Evolutionary conservation across 1,284 basidiomycete genomes (phyloP).

Genomic region (Xerocomus amazonicus): DNA sequence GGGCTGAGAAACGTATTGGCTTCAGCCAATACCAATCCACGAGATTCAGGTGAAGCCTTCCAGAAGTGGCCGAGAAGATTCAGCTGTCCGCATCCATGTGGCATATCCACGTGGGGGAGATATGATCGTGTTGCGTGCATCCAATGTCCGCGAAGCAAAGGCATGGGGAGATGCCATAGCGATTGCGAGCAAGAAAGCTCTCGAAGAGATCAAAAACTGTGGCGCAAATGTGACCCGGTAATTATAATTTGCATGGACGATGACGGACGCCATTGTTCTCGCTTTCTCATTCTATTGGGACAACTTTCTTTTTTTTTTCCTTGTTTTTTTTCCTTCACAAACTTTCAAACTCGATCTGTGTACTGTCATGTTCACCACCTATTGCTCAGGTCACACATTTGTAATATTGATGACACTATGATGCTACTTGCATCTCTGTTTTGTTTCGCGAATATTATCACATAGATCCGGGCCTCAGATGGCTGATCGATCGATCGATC

Average conservation of each 20-base stretch:
- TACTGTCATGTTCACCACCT: too few species aligned
- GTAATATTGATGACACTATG: too few species aligned
- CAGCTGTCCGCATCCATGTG: constrained; percentile 59
- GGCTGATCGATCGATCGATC: too few species aligned
- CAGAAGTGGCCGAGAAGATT: constrained; percentile 57
- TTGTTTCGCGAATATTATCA: too few species aligned
- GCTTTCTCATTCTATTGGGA: not conserved
- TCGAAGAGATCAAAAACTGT: constrained; percentile 27
- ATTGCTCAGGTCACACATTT: too few species aligned
- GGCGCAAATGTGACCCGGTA: not conserved
- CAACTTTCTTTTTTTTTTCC: not conserved
- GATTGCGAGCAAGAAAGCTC: constrained; percentile 35
- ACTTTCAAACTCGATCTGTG: too few species aligned
- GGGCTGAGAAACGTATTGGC: not conserved
- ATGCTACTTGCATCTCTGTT: too few species aligned
- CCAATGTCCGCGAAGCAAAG: constrained; percentile 63
- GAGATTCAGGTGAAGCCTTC: constrained; percentile 57
- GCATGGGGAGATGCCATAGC: constrained; percentile 56
- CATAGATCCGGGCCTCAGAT: too few species aligned
- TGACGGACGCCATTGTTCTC: not conserved
- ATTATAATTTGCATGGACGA: not conserved
- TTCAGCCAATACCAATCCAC: constrained; percentile 68
- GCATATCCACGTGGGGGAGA: constrained; percentile 77
- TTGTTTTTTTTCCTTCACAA: too few species aligned
- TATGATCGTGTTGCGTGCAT: constrained; percentile 58